Conservation (phyloP, 371 early-diverging fungal species). For the Rhizomucor pusillus region DNA sequence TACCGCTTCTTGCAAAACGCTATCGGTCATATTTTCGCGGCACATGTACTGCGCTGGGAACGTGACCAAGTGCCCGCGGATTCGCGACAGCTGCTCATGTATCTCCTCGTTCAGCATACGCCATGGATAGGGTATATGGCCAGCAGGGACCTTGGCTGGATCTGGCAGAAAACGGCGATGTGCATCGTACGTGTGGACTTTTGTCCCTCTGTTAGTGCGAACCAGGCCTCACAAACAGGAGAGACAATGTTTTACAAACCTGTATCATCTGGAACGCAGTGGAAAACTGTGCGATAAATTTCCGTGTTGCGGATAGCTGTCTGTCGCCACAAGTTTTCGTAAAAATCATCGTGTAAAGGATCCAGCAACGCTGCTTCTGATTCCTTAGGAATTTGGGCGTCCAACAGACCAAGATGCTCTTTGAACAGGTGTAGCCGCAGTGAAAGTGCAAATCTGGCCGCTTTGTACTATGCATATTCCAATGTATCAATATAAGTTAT, state of each 20-base stretch:
- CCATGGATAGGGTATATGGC: conserved; percentile 56
- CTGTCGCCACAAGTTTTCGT: conserved; percentile 56
- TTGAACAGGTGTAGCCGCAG: conserved; percentile 74
- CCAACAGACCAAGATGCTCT: conserved; percentile 79
- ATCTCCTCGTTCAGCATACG: conserved; percentile 29
- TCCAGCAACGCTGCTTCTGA: conserved; percentile 59
- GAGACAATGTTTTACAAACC: conserved; percentile 19
- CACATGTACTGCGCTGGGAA: conserved; percentile 74
- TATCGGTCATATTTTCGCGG: conserved; percentile 63
- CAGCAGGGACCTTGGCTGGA: conserved; percentile 38
- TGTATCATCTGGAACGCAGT: conserved; percentile 84
- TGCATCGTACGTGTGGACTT: conserved; percentile 48
- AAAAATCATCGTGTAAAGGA: conserved; percentile 68
- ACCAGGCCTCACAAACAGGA: neutral
- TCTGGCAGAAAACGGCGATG: conserved; percentile 60
- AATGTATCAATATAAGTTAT: neutral
- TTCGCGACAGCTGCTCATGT: conserved; percentile 30
- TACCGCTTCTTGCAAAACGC: conserved; percentile 52
- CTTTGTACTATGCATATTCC: conserved; percentile 67
- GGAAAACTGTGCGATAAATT: conserved; percentile 75
- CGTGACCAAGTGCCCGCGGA: conserved; percentile 58
- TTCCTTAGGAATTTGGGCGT: neutral
- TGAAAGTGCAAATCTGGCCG: conserved; percentile 66
- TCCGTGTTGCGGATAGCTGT: conserved; percentile 69
- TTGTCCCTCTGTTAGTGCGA: neutral